These are phyloP conservation scores for Gracilaria vermiculophylla DNA, from an alignment of 23 red algal species.

Conservation along the genomic window DNA sequence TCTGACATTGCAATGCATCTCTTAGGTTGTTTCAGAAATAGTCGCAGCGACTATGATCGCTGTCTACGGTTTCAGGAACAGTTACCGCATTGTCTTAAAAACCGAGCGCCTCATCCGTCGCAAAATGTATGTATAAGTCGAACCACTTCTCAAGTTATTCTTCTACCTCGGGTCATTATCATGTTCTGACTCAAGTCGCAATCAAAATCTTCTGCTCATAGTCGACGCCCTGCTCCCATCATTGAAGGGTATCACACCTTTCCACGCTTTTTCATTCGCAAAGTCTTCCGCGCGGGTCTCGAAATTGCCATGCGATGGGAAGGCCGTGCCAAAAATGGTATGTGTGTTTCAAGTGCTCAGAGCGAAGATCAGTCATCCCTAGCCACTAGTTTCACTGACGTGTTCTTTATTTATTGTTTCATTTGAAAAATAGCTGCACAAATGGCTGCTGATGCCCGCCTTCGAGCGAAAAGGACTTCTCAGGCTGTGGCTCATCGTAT, in stretches of 20 bases:
- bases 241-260: slow-evolving; percentile 55
- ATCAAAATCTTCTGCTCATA: neutral
- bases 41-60: slow-evolving; percentile 87
- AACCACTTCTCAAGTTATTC: neutral
- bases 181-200: neutral
- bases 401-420: neutral
- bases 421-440: slow-evolving; percentile 18
- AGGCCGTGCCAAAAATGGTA: slow-evolving; percentile 75
- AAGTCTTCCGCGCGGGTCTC: slow-evolving; percentile 67
- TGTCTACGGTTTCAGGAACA: slow-evolving; percentile 77
- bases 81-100: slow-evolving; percentile 79
- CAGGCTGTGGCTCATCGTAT: slow-evolving; percentile 24
- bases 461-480: slow-evolving; percentile 36
- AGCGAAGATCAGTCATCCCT: neutral
- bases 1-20: neutral
- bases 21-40: slow-evolving; percentile 79
- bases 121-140: slow-evolving; percentile 55
- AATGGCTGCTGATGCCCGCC: slow-evolving; percentile 56
- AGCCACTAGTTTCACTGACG: neutral
- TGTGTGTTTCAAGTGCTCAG: neutral
- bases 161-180: too few relatives aligned
- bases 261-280: slow-evolving; percentile 74
- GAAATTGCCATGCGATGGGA: slow-evolving; percentile 77
- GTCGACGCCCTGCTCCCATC: slow-evolving; percentile 51
- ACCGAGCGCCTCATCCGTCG: slow-evolving; percentile 61